These are phyloP conservation scores for Annulohypoxylon truncatum DNA, from an alignment of 2,329 filamentous ascomycete species.

Conservation along the genomic window DNA sequence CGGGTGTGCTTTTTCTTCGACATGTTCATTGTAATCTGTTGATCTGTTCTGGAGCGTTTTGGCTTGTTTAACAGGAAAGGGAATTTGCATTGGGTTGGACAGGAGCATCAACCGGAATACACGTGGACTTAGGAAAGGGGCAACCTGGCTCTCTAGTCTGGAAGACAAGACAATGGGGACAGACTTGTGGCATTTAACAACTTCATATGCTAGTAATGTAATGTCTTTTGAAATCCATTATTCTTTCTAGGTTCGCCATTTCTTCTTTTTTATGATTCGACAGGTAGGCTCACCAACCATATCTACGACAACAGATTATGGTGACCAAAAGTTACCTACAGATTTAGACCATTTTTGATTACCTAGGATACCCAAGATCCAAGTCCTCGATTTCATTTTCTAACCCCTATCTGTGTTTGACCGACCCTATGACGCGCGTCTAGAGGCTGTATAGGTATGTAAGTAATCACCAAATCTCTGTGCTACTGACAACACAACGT, in stretches of 20 bases:
- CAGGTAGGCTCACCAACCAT: no score
- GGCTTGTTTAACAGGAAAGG: background rate
- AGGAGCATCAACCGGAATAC: conserved; percentile 13
- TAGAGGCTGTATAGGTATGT: background rate
- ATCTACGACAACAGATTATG: background rate
- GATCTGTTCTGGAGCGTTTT: background rate
- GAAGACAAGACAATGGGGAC: background rate
- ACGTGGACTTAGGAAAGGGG: conserved; percentile 7
- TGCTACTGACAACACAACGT: background rate
- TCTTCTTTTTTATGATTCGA: no score
- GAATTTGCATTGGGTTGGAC: conserved; percentile 16
- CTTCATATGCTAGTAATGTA: background rate
- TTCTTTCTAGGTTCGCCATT: background rate
- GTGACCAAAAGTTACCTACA: background rate
- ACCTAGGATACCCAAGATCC: background rate
- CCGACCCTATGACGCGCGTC: background rate
- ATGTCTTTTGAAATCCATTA: background rate
- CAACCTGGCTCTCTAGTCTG: background rate
- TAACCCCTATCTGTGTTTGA: background rate
- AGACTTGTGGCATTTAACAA: background rate
- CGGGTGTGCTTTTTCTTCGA: background rate
- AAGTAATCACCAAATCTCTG: background rate
- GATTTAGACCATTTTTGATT: no score
- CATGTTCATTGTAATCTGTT: conserved; percentile 5
- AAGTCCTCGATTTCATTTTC: background rate